A percentile compares a stretch with the other conserved stretches of the same genome.
phyloP scores from a whole-genome alignment of 2,329 filamentous ascomycete species.

The Tolypocladium capitatum region DNA sequence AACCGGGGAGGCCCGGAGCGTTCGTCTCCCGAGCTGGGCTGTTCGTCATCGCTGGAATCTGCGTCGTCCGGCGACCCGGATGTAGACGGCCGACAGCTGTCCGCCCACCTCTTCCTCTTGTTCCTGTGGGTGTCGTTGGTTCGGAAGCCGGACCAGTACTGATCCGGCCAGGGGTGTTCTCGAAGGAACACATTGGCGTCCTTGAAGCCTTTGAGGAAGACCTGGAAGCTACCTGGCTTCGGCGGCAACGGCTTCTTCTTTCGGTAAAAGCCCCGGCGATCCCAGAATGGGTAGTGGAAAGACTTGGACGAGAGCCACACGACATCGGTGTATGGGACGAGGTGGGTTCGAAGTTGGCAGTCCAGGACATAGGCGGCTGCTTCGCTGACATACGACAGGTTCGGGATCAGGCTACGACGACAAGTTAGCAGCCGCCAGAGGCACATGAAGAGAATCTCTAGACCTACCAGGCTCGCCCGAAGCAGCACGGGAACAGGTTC shows the following conservation, averaged over 20 bases:
- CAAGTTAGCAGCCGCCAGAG: background rate
- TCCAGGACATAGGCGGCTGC: slow-evolving; percentile 94
- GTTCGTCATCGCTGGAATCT: slow-evolving; percentile 50
- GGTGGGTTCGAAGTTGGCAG: slow-evolving; percentile 72
- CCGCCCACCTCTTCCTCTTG: slow-evolving; percentile 63
- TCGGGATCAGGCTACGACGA: slow-evolving; percentile 63
- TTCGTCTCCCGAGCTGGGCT: slow-evolving; percentile 29
- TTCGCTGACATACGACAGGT: slow-evolving; percentile 94
- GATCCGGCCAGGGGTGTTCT: slow-evolving; percentile 94
- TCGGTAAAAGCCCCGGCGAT: slow-evolving; percentile 73
- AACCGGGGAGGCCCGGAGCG: slow-evolving; percentile 45
- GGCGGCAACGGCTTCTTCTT: slow-evolving; percentile 77
- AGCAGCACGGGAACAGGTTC: slow-evolving; percentile 94
- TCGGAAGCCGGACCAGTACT: slow-evolving; percentile 59
- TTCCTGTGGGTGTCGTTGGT: slow-evolving; percentile 53
- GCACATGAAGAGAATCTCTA: background rate
- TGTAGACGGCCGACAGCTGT: slow-evolving; percentile 59
- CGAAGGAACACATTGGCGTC: slow-evolving; percentile 92
- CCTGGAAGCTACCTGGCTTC: slow-evolving; percentile 92
- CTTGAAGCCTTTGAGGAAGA: slow-evolving; percentile 93
- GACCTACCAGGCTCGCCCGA: slow-evolving; percentile 70
- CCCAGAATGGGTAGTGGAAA: slow-evolving; percentile 98
- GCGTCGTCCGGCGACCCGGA: slow-evolving; percentile 42
- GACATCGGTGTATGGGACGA: slow-evolving; percentile 94
- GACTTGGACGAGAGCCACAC: slow-evolving; percentile 90